These are phyloP conservation scores for Cenchrus americanus DNA, from an alignment of 176 grass and related monocot species.

Conservation along the genomic window DNA sequence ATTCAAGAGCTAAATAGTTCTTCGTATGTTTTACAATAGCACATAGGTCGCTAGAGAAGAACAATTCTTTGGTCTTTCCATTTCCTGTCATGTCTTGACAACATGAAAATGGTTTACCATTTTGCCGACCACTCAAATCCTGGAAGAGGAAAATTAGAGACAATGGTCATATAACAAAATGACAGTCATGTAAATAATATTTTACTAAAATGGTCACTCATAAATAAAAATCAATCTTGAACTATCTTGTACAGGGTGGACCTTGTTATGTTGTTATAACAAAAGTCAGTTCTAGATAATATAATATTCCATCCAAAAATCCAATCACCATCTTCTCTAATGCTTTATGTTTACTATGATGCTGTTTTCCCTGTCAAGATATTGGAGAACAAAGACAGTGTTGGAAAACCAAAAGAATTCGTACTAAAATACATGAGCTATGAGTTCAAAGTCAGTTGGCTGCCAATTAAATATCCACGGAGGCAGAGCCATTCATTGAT, in stretches of 20 bases:
- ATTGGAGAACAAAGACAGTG: too few relatives aligned
- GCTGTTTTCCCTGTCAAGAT: too few relatives aligned
- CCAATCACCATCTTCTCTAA: background rate
- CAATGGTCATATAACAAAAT: background rate
- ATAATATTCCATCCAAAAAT: background rate
- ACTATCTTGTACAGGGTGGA: background rate
- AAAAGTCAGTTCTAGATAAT: background rate
- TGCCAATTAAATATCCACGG: too few relatives aligned
- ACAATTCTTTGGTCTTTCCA: constrained; percentile 80
- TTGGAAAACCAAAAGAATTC: too few relatives aligned
- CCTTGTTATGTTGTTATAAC: background rate
- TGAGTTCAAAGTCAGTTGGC: too few relatives aligned
- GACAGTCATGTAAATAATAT: background rate
- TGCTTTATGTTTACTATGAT: too few relatives aligned
- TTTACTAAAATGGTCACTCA: background rate
- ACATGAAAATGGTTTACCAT: constrained; percentile 67
- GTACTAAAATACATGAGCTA: too few relatives aligned
- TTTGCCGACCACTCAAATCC: constrained; percentile 60
- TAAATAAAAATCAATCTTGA: background rate
- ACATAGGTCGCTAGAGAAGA: constrained; percentile 94
- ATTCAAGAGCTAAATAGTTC: too few relatives aligned
- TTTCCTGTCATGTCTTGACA: constrained; percentile 74
- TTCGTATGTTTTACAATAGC: background rate
- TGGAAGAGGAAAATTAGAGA: constrained; percentile 26
- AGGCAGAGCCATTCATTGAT: too few relatives aligned